Evolutionary conservation across 2,329 filamentous ascomycete genomes (phyloP).

Genomic region (Exophiala xenobiotica): DNA sequence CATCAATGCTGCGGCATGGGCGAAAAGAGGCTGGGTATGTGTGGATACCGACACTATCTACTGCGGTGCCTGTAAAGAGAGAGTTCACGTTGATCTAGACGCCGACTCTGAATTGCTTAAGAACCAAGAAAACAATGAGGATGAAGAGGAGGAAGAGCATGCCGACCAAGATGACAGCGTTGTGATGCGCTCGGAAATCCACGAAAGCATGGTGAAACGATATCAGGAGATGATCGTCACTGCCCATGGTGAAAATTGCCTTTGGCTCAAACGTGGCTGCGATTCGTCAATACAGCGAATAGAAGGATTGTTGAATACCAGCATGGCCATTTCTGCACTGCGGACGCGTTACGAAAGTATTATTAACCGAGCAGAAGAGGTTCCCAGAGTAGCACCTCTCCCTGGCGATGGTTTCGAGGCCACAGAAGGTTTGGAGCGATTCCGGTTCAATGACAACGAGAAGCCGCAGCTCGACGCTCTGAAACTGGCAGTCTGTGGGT

Average conservation of each 20-base stretch:
- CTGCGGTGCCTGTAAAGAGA: conserved; percentile 80
- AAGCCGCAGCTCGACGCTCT: conserved; percentile 60
- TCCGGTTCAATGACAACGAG: conserved; percentile 20
- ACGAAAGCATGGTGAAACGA: conserved; percentile 69
- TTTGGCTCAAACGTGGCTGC: conserved; percentile 86
- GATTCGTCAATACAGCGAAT: conserved; percentile 70
- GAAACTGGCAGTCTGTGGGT: conserved; percentile 69
- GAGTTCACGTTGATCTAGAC: conserved; percentile 76
- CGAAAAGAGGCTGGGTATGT: conserved; percentile 88
- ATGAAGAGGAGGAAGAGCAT: conserved; percentile 40
- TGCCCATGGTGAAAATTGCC: conserved; percentile 75
- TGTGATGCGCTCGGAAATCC: conserved; percentile 36
- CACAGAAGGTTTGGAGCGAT: conserved; percentile 35
- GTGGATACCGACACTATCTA: conserved; percentile 78
- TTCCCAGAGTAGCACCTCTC: conserved; percentile 46
- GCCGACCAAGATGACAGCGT: conserved; percentile 22
- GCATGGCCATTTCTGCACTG: conserved; percentile 58
- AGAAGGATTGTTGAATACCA: conserved; percentile 60
- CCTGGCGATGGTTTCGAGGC: conserved; percentile 42
- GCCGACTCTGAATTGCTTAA: conserved; percentile 43
- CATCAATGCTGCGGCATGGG: conserved; percentile 91
- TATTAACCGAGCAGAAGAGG: conserved; percentile 40
- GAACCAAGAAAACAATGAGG: conserved; percentile 19
- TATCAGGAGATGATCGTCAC: conserved; percentile 71
- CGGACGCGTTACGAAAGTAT: conserved; percentile 63